These are phyloP conservation scores for Glycine tomentella DNA, from an alignment of 306 rosid genomes.

Conservation along the genomic window DNA sequence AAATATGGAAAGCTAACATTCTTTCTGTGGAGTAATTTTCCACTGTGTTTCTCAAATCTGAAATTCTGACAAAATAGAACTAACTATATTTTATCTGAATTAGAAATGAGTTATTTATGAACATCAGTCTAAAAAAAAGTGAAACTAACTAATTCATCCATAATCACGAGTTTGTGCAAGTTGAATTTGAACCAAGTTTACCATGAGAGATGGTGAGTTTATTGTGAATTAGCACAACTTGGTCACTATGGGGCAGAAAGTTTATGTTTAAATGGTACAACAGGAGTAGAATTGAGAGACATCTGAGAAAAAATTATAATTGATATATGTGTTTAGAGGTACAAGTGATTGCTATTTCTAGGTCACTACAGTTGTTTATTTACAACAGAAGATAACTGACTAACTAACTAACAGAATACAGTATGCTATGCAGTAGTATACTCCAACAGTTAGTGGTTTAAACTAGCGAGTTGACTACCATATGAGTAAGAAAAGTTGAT, in stretches of 20 bases:
- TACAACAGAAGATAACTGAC: neutral
- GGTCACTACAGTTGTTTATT: neutral
- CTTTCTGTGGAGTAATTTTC: neutral
- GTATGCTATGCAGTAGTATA: neutral
- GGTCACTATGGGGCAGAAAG: neutral
- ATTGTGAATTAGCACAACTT: neutral
- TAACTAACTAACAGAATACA: too few relatives aligned
- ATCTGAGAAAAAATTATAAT: neutral
- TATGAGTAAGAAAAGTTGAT: neutral
- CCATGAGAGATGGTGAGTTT: neutral
- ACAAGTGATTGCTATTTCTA: neutral
- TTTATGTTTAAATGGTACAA: neutral
- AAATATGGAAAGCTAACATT: too few relatives aligned
- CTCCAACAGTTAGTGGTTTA: neutral
- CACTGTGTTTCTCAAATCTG: constrained; percentile 1
- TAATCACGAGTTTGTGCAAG: neutral
- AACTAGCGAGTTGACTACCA: neutral
- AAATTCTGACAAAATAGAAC: neutral
- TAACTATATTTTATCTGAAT: neutral
- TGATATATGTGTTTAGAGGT: neutral
- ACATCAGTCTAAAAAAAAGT: neutral
- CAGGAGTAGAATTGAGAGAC: neutral
- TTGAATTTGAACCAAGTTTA: neutral
- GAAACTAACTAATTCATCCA: neutral
- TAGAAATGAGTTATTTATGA: constrained; percentile 21